Conservation (phyloP, 805 yeast genomes). For the Spathaspora hagerdaliae region DNA sequence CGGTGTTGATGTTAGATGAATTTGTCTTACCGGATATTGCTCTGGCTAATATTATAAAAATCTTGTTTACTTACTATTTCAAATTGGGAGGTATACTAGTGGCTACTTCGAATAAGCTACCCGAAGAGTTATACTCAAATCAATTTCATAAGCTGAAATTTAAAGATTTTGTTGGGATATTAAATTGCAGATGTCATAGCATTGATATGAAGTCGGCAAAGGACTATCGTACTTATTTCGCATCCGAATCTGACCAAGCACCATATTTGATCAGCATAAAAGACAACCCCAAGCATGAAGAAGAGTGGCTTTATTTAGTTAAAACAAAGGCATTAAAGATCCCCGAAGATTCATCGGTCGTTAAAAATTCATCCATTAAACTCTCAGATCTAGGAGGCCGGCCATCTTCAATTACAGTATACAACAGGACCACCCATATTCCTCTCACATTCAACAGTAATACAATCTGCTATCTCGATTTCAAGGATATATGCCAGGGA, state of each 20-base stretch:
- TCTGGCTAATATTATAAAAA: conserved; percentile 63
- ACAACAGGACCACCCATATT: conserved; percentile 49
- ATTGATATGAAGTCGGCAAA: conserved; percentile 56
- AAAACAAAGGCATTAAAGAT: conserved; percentile 13
- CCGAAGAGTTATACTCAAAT: conserved; percentile 67
- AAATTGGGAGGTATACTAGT: conserved; percentile 71
- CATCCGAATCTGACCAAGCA: conserved; percentile 11
- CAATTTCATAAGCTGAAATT: conserved; percentile 59
- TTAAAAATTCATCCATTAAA: conserved; percentile 4
- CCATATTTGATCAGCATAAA: conserved; percentile 31
- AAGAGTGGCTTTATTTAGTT: conserved; percentile 34
- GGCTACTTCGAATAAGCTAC: conserved; percentile 70
- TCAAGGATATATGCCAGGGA: conserved; percentile 52
- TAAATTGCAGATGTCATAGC: conserved; percentile 56
- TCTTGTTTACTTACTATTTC: conserved; percentile 64
- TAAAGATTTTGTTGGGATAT: conserved; percentile 50
- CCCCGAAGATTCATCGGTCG: background rate
- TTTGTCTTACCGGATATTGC: conserved; percentile 77
- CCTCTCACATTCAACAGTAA: conserved; percentile 36
- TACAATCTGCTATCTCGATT: conserved; percentile 47
- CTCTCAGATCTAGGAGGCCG: conserved; percentile 7
- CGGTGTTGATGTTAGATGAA: conserved; percentile 64
- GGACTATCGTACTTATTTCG: conserved; percentile 48
- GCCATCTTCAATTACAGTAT: conserved; percentile 41
- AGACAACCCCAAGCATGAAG: conserved; percentile 18